Evolutionary conservation across 225 moss, liverwort and hornwort species (phyloP), one percentile per base, ranked within the genome.

Genomic region (Thuidium tamariscinum): DNA sequence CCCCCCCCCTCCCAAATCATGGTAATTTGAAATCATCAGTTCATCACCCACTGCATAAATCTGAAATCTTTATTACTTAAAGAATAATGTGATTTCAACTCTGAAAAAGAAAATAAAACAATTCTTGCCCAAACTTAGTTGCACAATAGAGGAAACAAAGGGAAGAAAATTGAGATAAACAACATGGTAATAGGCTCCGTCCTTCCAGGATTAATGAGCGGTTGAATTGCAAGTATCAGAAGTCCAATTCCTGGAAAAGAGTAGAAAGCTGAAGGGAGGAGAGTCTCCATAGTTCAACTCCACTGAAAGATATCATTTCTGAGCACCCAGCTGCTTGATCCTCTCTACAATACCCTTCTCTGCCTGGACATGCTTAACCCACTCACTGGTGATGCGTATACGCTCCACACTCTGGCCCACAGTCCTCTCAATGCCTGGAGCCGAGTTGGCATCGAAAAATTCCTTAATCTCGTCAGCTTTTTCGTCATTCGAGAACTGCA

Each of bases 391-490:
- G 42, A 94, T 94, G 84, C 95, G 94, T 62, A 95, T 85, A 57
- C 95, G 91, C 89, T 95, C 95, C 51, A 95, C 87, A 68, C 94
- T 95, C 86, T 94, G 94, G 75, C 91, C 87, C 64, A 95, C 94
- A 48, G 93, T 94, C 72, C 95, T 92, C 68, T 95, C 95, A 52
- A 94, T 92, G 74, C 93, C 93, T 60, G 95, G 94, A 87, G 93
- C 89, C 46, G 95, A 82, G 77, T 95, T 94, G 22, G 92, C 91
- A 55, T 89, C 76, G 82, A 95, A 95, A 74, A 94, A 95, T 23
- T 93, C 93, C 79, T 91, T 88, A 26, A 95, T 93, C 90, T 95
- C 95, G 63, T 95, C 78, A 32, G 95, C 95, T 90, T 92, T 95
- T 48, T 94, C 93, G 30, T 86, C 90, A 85, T 91, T 95, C 16